Evolutionary conservation across 768 basidiomycete genomes (phyloP), one percentile per base, ranked within the genome.

Genomic region (Epithele typhae): DNA sequence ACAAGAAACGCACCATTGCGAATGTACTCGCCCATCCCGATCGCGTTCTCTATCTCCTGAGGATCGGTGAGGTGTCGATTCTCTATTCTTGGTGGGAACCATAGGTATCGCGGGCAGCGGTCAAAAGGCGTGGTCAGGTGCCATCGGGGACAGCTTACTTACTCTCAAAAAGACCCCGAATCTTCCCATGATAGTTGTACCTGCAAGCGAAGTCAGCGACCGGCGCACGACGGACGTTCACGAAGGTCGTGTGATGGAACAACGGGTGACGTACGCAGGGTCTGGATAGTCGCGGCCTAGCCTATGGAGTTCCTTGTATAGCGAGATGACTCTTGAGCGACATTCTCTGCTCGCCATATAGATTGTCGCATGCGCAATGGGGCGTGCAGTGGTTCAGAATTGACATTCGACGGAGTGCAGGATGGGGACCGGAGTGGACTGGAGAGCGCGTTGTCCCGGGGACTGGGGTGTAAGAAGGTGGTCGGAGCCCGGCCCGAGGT

Each of bases 281-380:
- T 92, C 89, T 27, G 85, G 85, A 54, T 91, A 90, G 38, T 92
- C 87, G 48, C 84, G 74, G 3, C 89, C 88, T 1, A 92, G 76
- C 46, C 86, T 73, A 54, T 84, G 81, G 7, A 92, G 75, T 59
- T 91, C 87, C 59, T 91, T 92, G 71, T 92, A 92, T 24, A 92
- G 67, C 0, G 80, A 74, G 6, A 90, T 66, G 1, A 80, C 86
- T 27, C 87, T 77, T 35, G 79, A 63, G 21, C 87, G 78, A 36
- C 77, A 74, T 17, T 71, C 63, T 48, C 67, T 73, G 56, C 64
- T 67, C 52, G 75, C 70, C 79, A 82, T 81, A 21, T 37, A 43
- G 36, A 43, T 48, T 7, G 44, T 25, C 36, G 46, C 42, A 44
- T 46, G 33, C 34, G 37, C 40, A 25, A 40, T 14, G 27, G 8